Evolutionary conservation across 371 early-diverging fungal species (phyloP), one percentile per base, ranked within the genome.

Genomic region (Basidiobolus heterosporus): DNA sequence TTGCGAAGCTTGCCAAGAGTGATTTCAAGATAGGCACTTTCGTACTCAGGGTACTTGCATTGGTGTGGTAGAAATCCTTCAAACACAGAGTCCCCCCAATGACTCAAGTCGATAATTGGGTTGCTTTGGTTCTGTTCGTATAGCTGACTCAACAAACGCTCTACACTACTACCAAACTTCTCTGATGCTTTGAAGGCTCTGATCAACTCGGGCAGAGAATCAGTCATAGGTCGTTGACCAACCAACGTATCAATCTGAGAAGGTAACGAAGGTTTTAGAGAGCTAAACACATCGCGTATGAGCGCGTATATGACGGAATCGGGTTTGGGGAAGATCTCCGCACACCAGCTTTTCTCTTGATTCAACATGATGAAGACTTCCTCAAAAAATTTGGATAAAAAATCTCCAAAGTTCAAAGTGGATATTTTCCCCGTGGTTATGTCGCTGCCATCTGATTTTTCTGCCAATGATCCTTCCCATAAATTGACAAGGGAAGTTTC

Each of bases 51-150:
- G 60, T 74, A 80, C 36, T 71, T 66, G 37, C 76, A 70, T 45
- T 81, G 82, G 52, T 67, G 70, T 0, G 66, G 56, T 44, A 70
- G 50, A 46, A 81, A 83, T 0, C 76, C 64, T 16, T 81, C 80
- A 40, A 69, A 73, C 11, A 73, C 49, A 2, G 67, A 57, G 39
- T 66, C 64, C 0, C 69, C 66, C 74, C 74, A 73, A 7, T 60
- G 61, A 36, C 62, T 61, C 4, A 61, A 49, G 40, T 67, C 67
- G 1, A 49, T 38, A 3, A 15, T 41, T n/a, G 36, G 15, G 9
- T 15, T 2, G 14, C 19, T n/a, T 35, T 42, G 39, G n/a, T 17
- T 44, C 18, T 35, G 24, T 17, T 17, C 22, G 17, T 11, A 5
- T 23, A 15, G n/a, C 24, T 22, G 36, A 17, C 9, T 22, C 16